Percentiles rank a stretch among this genome's conserved stretches.
These are phyloP conservation scores for Escallonia herrerae DNA, from an alignment of 129 eudicot genomes.

Conservation along the genomic window DNA sequence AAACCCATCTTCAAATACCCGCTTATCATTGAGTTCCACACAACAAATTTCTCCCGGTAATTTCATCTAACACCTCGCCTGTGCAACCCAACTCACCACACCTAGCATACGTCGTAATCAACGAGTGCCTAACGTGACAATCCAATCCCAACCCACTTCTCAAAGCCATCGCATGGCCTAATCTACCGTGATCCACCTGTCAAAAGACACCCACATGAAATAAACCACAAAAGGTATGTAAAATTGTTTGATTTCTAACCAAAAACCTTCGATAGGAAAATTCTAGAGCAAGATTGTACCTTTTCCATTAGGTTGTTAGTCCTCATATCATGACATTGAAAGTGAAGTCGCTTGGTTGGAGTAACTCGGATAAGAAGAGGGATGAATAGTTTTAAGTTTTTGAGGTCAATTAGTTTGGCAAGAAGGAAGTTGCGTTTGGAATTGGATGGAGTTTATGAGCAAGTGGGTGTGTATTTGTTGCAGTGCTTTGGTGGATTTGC, in stretches of 20 bases:
- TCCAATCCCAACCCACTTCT: conserved; percentile 56
- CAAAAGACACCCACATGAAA: conserved; percentile 45
- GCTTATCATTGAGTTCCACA: conserved; percentile 74
- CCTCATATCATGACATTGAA: conserved; percentile 71
- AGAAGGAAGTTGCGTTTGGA: conserved; percentile 58
- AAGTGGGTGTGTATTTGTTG: conserved; percentile 77
- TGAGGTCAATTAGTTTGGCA: conserved; percentile 44
- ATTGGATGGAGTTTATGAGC: conserved; percentile 36
- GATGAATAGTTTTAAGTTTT: conserved; percentile 46
- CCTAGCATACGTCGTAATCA: conserved; percentile 65
- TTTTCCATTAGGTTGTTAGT: conserved; percentile 50
- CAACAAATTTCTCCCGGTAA: conserved; percentile 54
- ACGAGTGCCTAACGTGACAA: conserved; percentile 59
- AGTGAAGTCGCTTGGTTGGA: conserved; percentile 58
- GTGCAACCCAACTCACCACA: conserved; percentile 48
- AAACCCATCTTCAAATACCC: conserved; percentile 65
- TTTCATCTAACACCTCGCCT: conserved; percentile 70
- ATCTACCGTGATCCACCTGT: conserved; percentile 37
- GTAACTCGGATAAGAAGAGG: conserved; percentile 40
- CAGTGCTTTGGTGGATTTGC: conserved; percentile 32
- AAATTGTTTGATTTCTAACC: conserved; percentile 60
- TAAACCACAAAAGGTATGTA: conserved; percentile 72
- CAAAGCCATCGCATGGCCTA: conserved; percentile 46
- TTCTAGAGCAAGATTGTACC: conserved; percentile 36
- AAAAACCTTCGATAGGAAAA: conserved; percentile 45